Percentiles rank a stretch among this genome's conserved stretches.
These are phyloP conservation scores for Gastrolobium villosum DNA, from an alignment of 306 rosid genomes.

Conservation along the genomic window DNA sequence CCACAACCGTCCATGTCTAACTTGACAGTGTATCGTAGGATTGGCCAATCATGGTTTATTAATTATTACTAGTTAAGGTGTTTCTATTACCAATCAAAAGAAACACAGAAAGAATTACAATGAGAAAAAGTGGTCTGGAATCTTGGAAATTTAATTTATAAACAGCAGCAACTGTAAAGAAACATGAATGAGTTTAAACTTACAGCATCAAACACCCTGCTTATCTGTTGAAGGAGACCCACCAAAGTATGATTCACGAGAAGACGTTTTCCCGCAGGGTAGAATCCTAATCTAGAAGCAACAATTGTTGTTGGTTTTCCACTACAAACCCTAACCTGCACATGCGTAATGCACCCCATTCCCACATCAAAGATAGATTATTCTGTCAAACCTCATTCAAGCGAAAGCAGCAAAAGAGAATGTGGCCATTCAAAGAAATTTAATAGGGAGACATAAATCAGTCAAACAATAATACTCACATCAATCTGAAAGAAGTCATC, in stretches of 20 bases:
- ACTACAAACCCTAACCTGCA: slow-evolving; percentile 89
- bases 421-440: slow-evolving; percentile 17
- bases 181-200: slow-evolving; percentile 44
- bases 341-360: slow-evolving; percentile 37
- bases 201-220: slow-evolving; percentile 94
- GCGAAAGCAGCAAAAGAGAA: neutral
- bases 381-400: slow-evolving; percentile 2
- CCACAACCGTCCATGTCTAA: too few species aligned
- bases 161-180: slow-evolving; percentile 6
- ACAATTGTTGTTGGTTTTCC: slow-evolving; percentile 93
- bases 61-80: too few species aligned
- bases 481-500: slow-evolving; percentile 97
- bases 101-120: neutral
- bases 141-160: neutral
- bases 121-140: neutral
- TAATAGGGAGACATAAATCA: slow-evolving; percentile 5
- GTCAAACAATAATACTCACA: slow-evolving; percentile 57
- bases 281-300: slow-evolving; percentile 88
- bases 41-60: too few species aligned
- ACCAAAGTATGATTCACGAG: slow-evolving; percentile 80
- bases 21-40: too few species aligned
- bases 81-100: too few species aligned
- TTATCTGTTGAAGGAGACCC: slow-evolving; percentile 87
- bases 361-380: slow-evolving; percentile 41
- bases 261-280: slow-evolving; percentile 88